phyloP scores from a whole-genome alignment of 139 green algal species.

The Picochlorum costavermella region DNA sequence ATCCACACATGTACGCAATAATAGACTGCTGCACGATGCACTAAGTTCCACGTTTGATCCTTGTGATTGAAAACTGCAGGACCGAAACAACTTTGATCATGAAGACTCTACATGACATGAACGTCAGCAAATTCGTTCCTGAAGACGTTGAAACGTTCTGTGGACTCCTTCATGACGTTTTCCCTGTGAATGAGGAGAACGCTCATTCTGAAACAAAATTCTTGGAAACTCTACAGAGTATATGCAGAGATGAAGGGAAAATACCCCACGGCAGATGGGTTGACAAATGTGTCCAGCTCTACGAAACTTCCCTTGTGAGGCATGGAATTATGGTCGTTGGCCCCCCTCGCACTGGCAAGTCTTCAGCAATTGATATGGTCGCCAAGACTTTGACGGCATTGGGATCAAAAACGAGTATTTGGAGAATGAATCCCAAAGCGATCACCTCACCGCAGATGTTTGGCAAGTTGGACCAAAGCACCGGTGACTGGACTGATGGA shows the following conservation, averaged over 20 bases:
- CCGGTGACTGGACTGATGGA: conserved; percentile 89
- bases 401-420: conserved; percentile 81
- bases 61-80: not conserved
- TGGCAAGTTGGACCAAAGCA: conserved; percentile 74
- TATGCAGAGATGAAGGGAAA: conserved; percentile 42
- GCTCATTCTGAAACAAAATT: conserved; percentile 67
- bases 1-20: conserved; percentile 51
- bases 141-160: conserved; percentile 94
- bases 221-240: conserved; percentile 55
- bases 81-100: conserved; percentile 67
- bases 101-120: conserved; percentile 89
- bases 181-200: conserved; percentile 74
- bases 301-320: conserved; percentile 85
- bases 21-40: conserved; percentile 25
- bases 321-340: conserved; percentile 93
- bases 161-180: conserved; percentile 90
- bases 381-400: conserved; percentile 76
- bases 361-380: conserved; percentile 74
- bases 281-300: conserved; percentile 94
- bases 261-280: conserved; percentile 79
- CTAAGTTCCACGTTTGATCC: conserved; percentile 26
- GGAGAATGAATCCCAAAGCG: conserved; percentile 87
- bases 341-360: conserved; percentile 80
- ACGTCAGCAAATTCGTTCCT: conserved; percentile 96
- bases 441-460: conserved; percentile 88